Evolutionary conservation across 148 eudicot genomes (phyloP), one percentile per base, ranked within the genome.

Genomic region (Vaccinium corymbosum): DNA sequence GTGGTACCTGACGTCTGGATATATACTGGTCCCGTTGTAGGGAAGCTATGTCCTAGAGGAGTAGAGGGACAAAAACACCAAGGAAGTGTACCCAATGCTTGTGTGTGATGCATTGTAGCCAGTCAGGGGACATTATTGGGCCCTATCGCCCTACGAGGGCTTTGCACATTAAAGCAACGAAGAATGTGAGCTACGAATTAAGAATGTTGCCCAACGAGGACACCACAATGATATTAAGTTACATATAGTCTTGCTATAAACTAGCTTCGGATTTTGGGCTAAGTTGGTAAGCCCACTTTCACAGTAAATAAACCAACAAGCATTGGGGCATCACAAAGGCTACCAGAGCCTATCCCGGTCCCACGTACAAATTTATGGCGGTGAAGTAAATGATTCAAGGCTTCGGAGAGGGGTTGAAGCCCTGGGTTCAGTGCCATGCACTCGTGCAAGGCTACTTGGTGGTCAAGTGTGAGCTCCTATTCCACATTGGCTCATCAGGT

Each of bases 221-320:
- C 27, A 22, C 70, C 70, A 62, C 13, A 22, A 62, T 29, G n/a
- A 62, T 22, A 22, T n/a, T 7, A 62, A n/a, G 70, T 22, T 7
- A 22, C 70, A 22, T 62, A 2, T n/a, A 62, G 13, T 62, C 70
- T 62, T n/a, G 70, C 70, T 62, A 62, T 25, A n/a, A 52, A 62
- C 70, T 22, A 62, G n/a, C 70, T 62, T 22, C 1, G 1, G 70
- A 25, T 62, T 62, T 62, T 22, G 70, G 29, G 70, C 29, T 20
- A n/a, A 62, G 70, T 62, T 22, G 70, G 70, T n/a, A 62, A 2
- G 70, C 70, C 70, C 70, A 62, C 70, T 62, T 62, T 62, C 29
- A 62, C 29, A 62, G 70, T 62, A 29, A 62, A 11, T 1, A n/a
- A 62, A 1, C 70, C 29, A 62, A 62, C 70, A 62, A 62, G 70